phyloP scores from a whole-genome alignment of 345 rosid genomes.

The Draba incana region DNA sequence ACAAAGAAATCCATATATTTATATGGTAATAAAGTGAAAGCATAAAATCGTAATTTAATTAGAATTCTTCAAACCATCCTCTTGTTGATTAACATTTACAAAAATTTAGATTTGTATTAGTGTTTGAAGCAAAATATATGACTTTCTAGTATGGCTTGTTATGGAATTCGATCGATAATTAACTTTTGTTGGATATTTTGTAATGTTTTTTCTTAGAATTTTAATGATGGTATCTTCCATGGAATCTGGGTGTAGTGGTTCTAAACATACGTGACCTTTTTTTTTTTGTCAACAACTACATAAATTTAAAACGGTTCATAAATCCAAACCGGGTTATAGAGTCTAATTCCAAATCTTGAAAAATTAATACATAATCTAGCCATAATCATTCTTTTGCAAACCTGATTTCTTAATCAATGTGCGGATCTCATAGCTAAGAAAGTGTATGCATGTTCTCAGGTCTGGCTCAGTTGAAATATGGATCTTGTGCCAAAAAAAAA shows the following conservation, averaged over 20 bases:
- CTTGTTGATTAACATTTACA: conserved; percentile 26
- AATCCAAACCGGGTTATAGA: background rate
- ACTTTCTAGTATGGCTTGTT: background rate
- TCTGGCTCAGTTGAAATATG: too few species aligned
- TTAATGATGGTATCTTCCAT: background rate
- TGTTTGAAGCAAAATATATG: background rate
- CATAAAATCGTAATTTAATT: conserved; percentile 19
- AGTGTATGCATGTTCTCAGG: too few species aligned
- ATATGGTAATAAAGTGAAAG: conserved; percentile 24
- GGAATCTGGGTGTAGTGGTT: conserved; percentile 8
- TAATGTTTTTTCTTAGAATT: background rate
- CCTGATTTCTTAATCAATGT: background rate
- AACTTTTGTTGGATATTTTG: background rate
- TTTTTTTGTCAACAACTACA: too few species aligned
- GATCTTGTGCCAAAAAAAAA: too few species aligned
- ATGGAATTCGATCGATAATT: background rate
- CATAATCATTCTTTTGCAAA: background rate
- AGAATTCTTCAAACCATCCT: conserved; percentile 25
- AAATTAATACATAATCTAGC: conserved; percentile 29
- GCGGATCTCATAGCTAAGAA: too few species aligned
- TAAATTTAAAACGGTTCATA: too few species aligned
- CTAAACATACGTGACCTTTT: background rate
- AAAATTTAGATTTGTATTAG: background rate
- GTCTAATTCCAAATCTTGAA: conserved; percentile 19
- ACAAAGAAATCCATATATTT: conserved; percentile 10